Conservation (phyloP, 176 grass and related monocot species). For the Poa annua region DNA sequence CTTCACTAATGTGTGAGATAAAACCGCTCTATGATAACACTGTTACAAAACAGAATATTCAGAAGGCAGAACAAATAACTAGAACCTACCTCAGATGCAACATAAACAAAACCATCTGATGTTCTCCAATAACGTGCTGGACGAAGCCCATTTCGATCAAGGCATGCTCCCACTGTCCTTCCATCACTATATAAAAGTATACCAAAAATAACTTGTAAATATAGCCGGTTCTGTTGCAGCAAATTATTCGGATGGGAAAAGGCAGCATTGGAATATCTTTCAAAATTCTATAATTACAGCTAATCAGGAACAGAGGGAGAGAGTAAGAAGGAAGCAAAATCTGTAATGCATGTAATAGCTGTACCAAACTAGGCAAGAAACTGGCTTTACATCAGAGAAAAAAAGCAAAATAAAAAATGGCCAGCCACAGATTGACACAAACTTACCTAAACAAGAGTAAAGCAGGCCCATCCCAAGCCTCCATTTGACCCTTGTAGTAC, state of each 20-base stretch:
- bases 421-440: conserved; percentile 18
- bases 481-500: conserved; percentile 99
- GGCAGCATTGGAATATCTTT: conserved; percentile 16
- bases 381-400: conserved; percentile 33
- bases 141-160: conserved; percentile 99
- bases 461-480: conserved; percentile 98
- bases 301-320: neutral
- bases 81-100: conserved; percentile 89
- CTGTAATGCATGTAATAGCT: conserved; percentile 18
- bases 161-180: conserved; percentile 88
- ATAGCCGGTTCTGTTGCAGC: conserved; percentile 33
- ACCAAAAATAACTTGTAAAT: conserved; percentile 38
- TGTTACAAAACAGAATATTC: conserved; percentile 29
- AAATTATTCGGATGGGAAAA: conserved; percentile 26
- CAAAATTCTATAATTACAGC: neutral
- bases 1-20: conserved; percentile 37
- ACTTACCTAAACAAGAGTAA: conserved; percentile 98
- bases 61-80: conserved; percentile 44
- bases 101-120: conserved; percentile 96
- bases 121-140: conserved; percentile 99
- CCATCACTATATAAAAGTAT: conserved; percentile 83
- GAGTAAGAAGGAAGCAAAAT: conserved; percentile 42
- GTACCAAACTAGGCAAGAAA: conserved; percentile 40
- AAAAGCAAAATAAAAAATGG: conserved; percentile 14
- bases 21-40: conserved; percentile 23